Evolutionary conservation across 2,329 filamentous ascomycete genomes (phyloP).

Genomic region (Curvularia lunata): DNA sequence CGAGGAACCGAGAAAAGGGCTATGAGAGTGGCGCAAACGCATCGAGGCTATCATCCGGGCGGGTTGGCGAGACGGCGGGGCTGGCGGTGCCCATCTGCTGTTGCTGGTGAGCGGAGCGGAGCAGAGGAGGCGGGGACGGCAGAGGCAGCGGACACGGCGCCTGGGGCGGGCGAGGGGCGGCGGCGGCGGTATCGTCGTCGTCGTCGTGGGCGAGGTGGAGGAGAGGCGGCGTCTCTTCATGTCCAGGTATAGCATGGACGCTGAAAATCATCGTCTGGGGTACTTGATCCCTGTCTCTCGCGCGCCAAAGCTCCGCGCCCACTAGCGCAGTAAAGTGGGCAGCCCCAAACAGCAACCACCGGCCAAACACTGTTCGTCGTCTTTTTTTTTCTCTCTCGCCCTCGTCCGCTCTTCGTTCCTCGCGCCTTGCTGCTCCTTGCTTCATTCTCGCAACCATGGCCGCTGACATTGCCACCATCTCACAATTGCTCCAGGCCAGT

Average conservation of each 20-base stretch:
- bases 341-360: constrained; percentile 25
- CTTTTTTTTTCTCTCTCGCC: constrained; percentile 1
- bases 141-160: constrained; percentile 4
- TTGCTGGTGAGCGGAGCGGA: constrained; percentile 3
- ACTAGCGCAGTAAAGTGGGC: constrained; percentile 10
- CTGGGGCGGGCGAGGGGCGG: constrained; percentile 2
- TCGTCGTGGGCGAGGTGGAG: constrained; percentile 2
- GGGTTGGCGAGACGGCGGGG: constrained; percentile 22
- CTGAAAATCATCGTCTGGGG: constrained; percentile 25
- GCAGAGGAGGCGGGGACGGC: background rate
- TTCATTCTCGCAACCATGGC: constrained; percentile 57
- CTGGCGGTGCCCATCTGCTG: constrained; percentile 24
- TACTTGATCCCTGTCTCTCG: constrained; percentile 11
- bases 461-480: constrained; percentile 67
- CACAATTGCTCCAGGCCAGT: constrained; percentile 87
- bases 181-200: background rate
- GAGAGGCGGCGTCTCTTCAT: constrained; percentile 15
- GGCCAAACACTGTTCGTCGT: constrained; percentile 22
- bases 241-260: constrained; percentile 5
- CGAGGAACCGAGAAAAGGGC: constrained; percentile 8
- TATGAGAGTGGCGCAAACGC: constrained; percentile 24
- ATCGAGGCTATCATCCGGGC: constrained; percentile 29
- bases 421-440: constrained; percentile 5
- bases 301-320: constrained; percentile 16
- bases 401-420: constrained; percentile 2